Conservation (phyloP, 495 filamentous ascomycete species). For the Trichoderma orchidacearum region DNA sequence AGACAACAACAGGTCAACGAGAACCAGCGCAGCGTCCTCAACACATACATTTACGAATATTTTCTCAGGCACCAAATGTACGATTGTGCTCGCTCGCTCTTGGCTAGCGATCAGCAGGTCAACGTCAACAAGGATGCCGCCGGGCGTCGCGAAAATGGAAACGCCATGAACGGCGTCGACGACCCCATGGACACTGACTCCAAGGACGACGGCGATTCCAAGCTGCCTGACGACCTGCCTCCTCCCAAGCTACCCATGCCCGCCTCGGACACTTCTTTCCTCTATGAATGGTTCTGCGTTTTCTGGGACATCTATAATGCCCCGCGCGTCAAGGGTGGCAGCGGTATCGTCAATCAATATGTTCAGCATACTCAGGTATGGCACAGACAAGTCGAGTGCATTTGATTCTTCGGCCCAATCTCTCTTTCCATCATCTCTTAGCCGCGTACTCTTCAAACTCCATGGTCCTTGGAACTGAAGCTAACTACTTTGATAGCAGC, state of each 20-base stretch:
- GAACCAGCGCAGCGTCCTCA: constrained; percentile 41
- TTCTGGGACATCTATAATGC: constrained; percentile 93
- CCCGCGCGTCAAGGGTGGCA: constrained; percentile 47
- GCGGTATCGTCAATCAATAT: constrained; percentile 48
- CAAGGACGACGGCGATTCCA: constrained; percentile 61
- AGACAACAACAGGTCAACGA: constrained; percentile 15
- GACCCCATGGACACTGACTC: constrained; percentile 71
- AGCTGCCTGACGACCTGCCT: constrained; percentile 67
- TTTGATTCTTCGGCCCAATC: too few relatives aligned
- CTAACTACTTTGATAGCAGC: constrained; percentile 31
- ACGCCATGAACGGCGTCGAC: constrained; percentile 56
- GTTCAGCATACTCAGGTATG: constrained; percentile 71
- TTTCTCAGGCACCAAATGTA: constrained; percentile 72
- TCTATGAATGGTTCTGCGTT: constrained; percentile 88
- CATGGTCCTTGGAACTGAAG: constrained; percentile 7
- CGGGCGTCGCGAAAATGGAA: constrained; percentile 45
- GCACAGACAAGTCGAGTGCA: constrained; percentile 1
- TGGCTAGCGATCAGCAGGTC: constrained; percentile 45
- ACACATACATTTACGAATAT: constrained; percentile 97
- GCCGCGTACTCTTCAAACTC: background rate
- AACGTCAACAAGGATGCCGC: constrained; percentile 42
- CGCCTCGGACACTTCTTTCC: constrained; percentile 57
- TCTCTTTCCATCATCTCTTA: too few relatives aligned
- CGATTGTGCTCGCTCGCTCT: constrained; percentile 61
- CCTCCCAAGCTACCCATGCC: constrained; percentile 50